Evolutionary conservation across 2,329 filamentous ascomycete genomes (phyloP), one percentile per base, ranked within the genome.

Genomic region (Fragosphaeria purpurea): DNA sequence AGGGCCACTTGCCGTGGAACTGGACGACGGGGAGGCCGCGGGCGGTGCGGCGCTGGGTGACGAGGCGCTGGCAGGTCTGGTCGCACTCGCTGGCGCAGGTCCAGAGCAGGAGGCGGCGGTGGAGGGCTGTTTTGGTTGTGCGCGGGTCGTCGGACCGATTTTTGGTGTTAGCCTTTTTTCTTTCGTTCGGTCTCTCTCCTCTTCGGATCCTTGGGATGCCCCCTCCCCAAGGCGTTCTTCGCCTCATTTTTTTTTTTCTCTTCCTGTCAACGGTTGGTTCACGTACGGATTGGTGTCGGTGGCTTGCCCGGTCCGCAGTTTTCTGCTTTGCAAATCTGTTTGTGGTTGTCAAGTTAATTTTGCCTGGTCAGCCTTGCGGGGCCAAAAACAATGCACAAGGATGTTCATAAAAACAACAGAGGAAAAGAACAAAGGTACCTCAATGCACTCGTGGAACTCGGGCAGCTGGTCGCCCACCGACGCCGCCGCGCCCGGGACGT

Each of bases 1-100:
- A 98, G 40, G 93, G 93, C 93, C 93, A 98, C 77, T 98, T 98
- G 35, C 93, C 93, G 71, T 98, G 89, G 74, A 90, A 98, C 70
- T 98, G 93, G 51, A 91, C 83, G 46, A 96, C 68, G 9, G 82
- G 77, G 34, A 80, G 78, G 53, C 80, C 77, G 55, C 77, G 72
- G 32, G 78, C 71, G 57, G 89, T 69, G 56, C 91, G 88, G 52
- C 71, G 70, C 59, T 79, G 69, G 51, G 93, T 97, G 53, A 94
- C 76, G 65, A 95, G 85, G 74, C 95, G 91, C 67, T 98, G 93
- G 74, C 93, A 98, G 54, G 87, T 85, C 73, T 98, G 95, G 74
- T 98, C 90, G 80, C 93, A 98, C 77, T 98, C 91, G 63, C 86
- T 76, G 55, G 86, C 80, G 71, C 93, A 98, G 65, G 82, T 82